Conservation (phyloP, 2,329 filamentous ascomycete species). For the Penicillium sp. region DNA sequence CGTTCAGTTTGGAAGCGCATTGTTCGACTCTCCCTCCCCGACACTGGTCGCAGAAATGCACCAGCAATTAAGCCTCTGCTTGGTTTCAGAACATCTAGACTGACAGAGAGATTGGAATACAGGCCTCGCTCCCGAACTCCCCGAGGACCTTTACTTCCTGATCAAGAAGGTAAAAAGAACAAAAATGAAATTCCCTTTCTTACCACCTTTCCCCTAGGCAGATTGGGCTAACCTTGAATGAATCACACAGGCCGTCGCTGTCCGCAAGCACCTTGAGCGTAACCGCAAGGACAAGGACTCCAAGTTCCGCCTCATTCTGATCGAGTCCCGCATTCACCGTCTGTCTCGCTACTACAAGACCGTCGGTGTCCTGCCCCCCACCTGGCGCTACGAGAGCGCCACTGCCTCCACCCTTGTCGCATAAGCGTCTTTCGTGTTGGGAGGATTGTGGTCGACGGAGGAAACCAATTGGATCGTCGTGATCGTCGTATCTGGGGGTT, state of each 20-base stretch:
- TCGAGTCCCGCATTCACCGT: slow-evolving; percentile 99
- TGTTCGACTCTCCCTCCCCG: slow-evolving; percentile 10
- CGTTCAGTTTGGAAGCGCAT: slow-evolving; percentile 1
- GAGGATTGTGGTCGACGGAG: slow-evolving; percentile 21
- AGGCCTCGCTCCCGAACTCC: slow-evolving; percentile 98
- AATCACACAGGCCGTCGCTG: slow-evolving; percentile 71
- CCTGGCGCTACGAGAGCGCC: slow-evolving; percentile 98
- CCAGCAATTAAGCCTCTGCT: slow-evolving; percentile 68
- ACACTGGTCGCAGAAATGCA: slow-evolving; percentile 31
- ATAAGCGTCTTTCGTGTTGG: slow-evolving; percentile 57
- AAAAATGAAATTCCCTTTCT: background rate
- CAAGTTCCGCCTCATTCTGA: slow-evolving; percentile 99
- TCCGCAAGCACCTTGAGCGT: slow-evolving; percentile 99
- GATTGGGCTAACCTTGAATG: slow-evolving; percentile 10
- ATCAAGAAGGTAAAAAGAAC: slow-evolving; percentile 88
- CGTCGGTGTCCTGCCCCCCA: slow-evolving; percentile 75
- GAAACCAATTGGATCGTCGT: slow-evolving; percentile 13
- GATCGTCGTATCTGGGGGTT: slow-evolving; percentile 11
- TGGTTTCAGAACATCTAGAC: slow-evolving; percentile 67
- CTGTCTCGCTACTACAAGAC: slow-evolving; percentile 99
- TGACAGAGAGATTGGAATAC: slow-evolving; percentile 82
- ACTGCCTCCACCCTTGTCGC: slow-evolving; percentile 92
- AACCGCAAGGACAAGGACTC: slow-evolving; percentile 99
- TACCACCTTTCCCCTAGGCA: background rate
- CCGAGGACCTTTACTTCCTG: slow-evolving; percentile 99